Evolutionary conservation across 192 early-diverging fungal species (phyloP).

Genomic region (Radiomyces spectabilis): DNA sequence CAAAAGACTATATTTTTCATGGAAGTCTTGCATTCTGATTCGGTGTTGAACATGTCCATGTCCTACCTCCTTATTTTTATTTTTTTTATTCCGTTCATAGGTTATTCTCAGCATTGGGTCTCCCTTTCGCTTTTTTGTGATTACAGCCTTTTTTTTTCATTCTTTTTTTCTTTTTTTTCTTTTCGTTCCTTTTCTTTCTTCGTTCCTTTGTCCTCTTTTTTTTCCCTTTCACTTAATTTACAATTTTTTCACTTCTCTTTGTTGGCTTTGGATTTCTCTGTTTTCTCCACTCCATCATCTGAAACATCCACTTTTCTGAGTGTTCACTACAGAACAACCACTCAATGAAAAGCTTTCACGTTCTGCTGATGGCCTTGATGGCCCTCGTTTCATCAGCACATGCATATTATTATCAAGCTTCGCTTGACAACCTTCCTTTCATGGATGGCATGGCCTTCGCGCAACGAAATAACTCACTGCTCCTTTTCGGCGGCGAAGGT

Average conservation of each 20-base stretch:
- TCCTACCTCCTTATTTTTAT: too few relatives aligned
- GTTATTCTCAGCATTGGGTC: too few relatives aligned
- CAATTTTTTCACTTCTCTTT: background rate
- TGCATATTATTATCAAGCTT: slow-evolving; percentile 7
- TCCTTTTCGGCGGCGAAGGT: slow-evolving; percentile 15
- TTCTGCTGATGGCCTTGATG: slow-evolving; percentile 7
- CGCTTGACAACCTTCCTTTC: slow-evolving; percentile 3
- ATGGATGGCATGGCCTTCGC: slow-evolving; percentile 8
- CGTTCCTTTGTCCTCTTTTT: background rate
- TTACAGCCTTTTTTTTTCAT: slow-evolving; percentile 6
- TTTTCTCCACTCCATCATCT: background rate
- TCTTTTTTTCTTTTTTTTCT: background rate
- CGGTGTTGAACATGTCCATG: too few relatives aligned
- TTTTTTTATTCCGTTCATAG: too few relatives aligned
- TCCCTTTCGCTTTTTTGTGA: background rate
- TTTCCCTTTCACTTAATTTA: background rate
- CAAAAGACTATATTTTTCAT: too few relatives aligned
- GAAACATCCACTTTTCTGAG: background rate
- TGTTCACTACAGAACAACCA: background rate
- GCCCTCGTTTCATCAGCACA: slow-evolving; percentile 3
- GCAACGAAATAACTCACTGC: slow-evolving; percentile 3
- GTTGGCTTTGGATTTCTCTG: background rate
- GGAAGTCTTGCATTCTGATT: too few relatives aligned
- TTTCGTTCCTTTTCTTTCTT: background rate
- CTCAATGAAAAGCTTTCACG: background rate